These are phyloP conservation scores for Aspergillus wentii DNA, from an alignment of 495 filamentous ascomycete genomes.

Conservation along the genomic window DNA sequence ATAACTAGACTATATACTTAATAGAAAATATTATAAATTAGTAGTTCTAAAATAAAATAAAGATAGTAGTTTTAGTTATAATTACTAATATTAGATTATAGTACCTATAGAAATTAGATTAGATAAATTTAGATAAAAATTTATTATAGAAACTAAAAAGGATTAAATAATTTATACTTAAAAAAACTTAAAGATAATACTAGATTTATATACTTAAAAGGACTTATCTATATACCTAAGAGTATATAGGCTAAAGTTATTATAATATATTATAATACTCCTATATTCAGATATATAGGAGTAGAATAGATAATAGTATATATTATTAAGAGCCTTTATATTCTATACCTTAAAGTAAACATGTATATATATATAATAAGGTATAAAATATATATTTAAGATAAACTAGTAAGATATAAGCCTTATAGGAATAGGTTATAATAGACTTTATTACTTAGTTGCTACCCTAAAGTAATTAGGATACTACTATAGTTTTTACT, in stretches of 20 bases:
- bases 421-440: neutral
- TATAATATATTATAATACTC: neutral
- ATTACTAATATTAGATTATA: no score
- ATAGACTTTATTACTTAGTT: neutral
- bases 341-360: neutral
- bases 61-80: neutral
- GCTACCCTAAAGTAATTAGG: neutral
- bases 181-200: slow-evolving; percentile 1
- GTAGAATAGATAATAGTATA: neutral
- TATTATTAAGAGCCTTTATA: neutral
- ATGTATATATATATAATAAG: no score
- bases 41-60: neutral
- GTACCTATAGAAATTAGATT: no score
- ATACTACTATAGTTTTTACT: neutral
- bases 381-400: no score
- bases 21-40: no score
- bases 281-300: neutral
- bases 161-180: neutral
- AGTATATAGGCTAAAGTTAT: neutral
- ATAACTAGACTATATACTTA: no score
- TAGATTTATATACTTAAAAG: neutral
- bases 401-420: neutral
- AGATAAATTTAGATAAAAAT: neutral
- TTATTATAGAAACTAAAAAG: slow-evolving; percentile 1
- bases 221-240: neutral